Percentiles rank a stretch among this genome's conserved stretches.
Evolutionary conservation across 2,329 filamentous ascomycete genomes (phyloP).

Genomic region (Pseudogymnoascus sp.): DNA sequence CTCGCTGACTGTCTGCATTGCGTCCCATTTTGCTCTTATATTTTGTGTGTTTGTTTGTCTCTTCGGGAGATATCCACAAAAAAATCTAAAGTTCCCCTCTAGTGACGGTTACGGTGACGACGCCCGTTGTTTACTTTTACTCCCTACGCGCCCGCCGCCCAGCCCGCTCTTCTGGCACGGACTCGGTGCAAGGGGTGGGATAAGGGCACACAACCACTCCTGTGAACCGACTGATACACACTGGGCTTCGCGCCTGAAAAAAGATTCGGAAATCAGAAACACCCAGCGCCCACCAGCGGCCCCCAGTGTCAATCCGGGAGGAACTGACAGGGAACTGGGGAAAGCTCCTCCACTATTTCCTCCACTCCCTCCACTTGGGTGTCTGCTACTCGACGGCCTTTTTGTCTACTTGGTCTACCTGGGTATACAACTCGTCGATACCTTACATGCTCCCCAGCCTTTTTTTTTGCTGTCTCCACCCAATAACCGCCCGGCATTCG

Average conservation of each 20-base stretch:
- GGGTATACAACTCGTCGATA: neutral
- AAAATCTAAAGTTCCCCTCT: neutral
- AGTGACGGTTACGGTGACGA: conserved; percentile 3
- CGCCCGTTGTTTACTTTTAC: neutral
- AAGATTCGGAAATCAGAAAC: neutral
- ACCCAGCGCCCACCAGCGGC: neutral
- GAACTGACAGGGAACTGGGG: neutral
- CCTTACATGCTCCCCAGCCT: neutral
- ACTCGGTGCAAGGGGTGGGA: neutral
- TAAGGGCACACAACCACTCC: conserved; percentile 1
- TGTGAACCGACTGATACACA: neutral
- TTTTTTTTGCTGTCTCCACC: neutral
- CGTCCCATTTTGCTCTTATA: neutral
- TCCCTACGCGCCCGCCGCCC: neutral
- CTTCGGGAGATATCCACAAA: neutral
- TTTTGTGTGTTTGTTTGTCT: neutral
- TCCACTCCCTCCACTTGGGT: conserved; percentile 1
- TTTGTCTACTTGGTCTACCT: neutral
- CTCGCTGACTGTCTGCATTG: neutral
- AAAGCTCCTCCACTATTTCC: neutral
- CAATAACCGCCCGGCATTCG: neutral
- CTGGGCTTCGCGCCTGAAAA: neutral
- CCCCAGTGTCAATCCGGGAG: neutral
- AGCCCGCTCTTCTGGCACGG: neutral
- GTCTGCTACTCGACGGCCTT: neutral